Percentiles rank a stretch among this genome's conserved stretches.
These are phyloP conservation scores for Uronychia binucleata DNA, from an alignment of 73 alveolate genomes.

Conservation along the genomic window DNA sequence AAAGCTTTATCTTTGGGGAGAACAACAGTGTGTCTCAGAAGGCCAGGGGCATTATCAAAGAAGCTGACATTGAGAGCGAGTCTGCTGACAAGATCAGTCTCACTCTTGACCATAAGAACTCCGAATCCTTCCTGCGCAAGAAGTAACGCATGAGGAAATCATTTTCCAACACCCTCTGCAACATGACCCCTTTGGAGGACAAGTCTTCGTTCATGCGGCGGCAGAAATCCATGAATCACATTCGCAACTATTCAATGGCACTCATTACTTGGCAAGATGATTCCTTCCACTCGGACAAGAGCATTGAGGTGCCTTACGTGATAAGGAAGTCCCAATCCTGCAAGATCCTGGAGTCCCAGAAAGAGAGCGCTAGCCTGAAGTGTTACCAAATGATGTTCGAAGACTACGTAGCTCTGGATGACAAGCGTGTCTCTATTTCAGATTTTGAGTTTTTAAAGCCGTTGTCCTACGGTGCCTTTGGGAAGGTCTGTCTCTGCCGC, in stretches of 20 bases:
- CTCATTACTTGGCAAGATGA: too few relatives aligned
- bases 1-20: neutral
- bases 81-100: too few relatives aligned
- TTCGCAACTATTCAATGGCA: too few relatives aligned
- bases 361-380: neutral
- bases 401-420: neutral
- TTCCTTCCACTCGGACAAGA: too few relatives aligned
- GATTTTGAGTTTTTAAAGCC: neutral
- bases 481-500: neutral
- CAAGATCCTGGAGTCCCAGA: neutral
- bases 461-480: neutral
- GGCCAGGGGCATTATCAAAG: neutral
- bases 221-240: too few relatives aligned
- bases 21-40: neutral
- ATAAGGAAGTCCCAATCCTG: neutral
- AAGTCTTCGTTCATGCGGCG: too few relatives aligned
- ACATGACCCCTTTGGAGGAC: too few relatives aligned
- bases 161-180: too few relatives aligned
- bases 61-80: conserved; percentile 1
- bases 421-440: neutral
- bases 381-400: neutral
- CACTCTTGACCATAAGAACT: too few relatives aligned
- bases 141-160: too few relatives aligned
- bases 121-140: too few relatives aligned
- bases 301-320: neutral